These are phyloP conservation scores for Lentithecium fluviatile DNA, from an alignment of 495 filamentous ascomycete genomes.

Conservation along the genomic window DNA sequence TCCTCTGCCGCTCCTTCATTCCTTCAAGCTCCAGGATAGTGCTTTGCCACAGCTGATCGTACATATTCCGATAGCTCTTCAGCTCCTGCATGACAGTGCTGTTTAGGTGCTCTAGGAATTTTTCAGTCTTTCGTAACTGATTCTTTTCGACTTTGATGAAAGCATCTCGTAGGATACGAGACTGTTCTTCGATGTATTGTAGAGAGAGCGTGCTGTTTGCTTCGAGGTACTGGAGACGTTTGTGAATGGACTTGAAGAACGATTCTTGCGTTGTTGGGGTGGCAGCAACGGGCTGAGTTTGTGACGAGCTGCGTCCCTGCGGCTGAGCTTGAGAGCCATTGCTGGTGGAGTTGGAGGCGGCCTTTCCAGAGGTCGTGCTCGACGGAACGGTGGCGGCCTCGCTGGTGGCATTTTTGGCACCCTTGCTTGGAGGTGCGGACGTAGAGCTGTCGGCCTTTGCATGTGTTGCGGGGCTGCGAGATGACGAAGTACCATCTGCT, in stretches of 20 bases:
- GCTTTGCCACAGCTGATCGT: slow-evolving; percentile 94
- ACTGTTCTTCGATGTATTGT: slow-evolving; percentile 96
- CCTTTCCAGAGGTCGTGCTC: slow-evolving; percentile 6
- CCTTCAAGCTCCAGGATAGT: slow-evolving; percentile 89
- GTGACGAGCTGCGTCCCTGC: slow-evolving; percentile 40
- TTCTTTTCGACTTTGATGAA: slow-evolving; percentile 87
- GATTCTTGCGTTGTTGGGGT: slow-evolving; percentile 89
- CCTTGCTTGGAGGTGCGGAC: not conserved
- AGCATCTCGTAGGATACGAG: slow-evolving; percentile 83
- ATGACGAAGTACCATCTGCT: not conserved
- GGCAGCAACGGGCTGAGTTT: slow-evolving; percentile 57
- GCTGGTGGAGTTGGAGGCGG: slow-evolving; percentile 6
- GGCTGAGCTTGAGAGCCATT: slow-evolving; percentile 9
- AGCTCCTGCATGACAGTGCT: slow-evolving; percentile 83
- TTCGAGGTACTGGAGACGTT: slow-evolving; percentile 86
- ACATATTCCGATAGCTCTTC: slow-evolving; percentile 73
- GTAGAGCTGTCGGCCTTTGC: not conserved
- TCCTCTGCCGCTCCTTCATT: slow-evolving; percentile 74
- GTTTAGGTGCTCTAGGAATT: slow-evolving; percentile 81
- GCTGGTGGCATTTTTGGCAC: not conserved
- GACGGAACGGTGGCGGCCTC: not conserved
- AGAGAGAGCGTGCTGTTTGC: slow-evolving; percentile 88
- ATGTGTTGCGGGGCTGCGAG: not conserved
- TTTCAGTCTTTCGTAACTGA: slow-evolving; percentile 77
- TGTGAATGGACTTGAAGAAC: slow-evolving; percentile 95